Percentiles rank a stretch among this genome's conserved stretches.
Conservation (phyloP, 1,284 basidiomycete species). For the Neotropicomus parvogracilis region DNA sequence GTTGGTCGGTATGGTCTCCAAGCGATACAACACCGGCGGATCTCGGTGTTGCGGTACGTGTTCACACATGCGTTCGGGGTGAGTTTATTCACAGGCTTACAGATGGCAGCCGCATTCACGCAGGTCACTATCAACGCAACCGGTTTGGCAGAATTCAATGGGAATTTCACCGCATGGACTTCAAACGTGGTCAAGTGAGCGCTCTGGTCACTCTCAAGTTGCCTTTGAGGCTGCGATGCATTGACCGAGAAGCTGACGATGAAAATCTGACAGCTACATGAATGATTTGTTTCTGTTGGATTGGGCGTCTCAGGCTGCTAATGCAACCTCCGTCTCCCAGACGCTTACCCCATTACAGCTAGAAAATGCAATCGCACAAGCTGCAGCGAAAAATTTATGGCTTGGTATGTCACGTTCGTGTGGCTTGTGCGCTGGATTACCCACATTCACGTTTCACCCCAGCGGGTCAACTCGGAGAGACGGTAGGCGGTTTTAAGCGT, state of each 20-base stretch:
- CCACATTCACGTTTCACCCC: background rate
- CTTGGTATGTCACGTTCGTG: background rate
- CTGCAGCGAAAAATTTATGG: background rate
- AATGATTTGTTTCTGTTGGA: background rate
- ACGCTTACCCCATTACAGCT: background rate
- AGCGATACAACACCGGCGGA: background rate
- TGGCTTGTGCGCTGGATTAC: background rate
- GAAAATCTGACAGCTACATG: background rate
- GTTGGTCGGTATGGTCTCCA: background rate
- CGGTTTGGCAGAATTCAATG: too few relatives aligned
- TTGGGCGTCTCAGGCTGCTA: background rate
- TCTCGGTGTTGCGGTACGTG: background rate
- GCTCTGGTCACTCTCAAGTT: too few relatives aligned
- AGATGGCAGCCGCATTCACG: too few relatives aligned
- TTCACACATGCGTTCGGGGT: background rate
- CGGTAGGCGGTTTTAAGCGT: background rate
- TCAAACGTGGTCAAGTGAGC: background rate
- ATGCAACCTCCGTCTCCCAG: background rate
- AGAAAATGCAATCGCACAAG: background rate
- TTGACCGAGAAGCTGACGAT: background rate
- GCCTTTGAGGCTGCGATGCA: too few relatives aligned
- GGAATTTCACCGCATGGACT: too few relatives aligned
- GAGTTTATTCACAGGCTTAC: too few relatives aligned
- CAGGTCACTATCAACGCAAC: too few relatives aligned
- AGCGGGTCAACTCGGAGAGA: conserved; percentile 1